Percentiles rank a stretch among this genome's conserved stretches.
Evolutionary conservation across 345 rosid species (phyloP).

Genomic region (Garcia nutans): DNA sequence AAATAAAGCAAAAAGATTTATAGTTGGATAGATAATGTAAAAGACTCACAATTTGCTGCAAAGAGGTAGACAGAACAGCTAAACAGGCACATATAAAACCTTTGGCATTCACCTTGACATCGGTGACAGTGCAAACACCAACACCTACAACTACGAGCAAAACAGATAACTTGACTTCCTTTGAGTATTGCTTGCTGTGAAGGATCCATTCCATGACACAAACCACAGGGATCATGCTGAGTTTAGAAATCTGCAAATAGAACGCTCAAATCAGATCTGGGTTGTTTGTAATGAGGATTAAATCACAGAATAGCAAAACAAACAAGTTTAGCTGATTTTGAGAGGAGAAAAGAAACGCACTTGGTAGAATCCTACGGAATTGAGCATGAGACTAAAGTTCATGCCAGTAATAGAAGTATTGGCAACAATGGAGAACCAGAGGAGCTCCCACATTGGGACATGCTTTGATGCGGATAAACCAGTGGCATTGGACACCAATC

Average conservation of each 20-base stretch:
- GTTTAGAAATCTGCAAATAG: conserved; percentile 67
- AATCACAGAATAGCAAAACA: background rate
- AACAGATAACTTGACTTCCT: conserved; percentile 73
- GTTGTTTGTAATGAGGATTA: no score
- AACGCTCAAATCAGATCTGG: background rate
- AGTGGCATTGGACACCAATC: conserved; percentile 81
- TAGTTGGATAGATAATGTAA: background rate
- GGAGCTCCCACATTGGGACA: conserved; percentile 92
- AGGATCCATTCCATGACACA: conserved; percentile 95
- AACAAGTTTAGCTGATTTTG: background rate
- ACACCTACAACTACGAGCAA: conserved; percentile 87
- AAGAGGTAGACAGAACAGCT: conserved; percentile 83
- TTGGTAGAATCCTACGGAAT: conserved; percentile 94
- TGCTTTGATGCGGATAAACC: conserved; percentile 74
- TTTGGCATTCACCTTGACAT: conserved; percentile 89
- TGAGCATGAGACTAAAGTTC: conserved; percentile 94
- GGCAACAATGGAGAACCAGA: conserved; percentile 90
- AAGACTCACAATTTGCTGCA: conserved; percentile 88
- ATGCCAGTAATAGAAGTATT: conserved; percentile 80
- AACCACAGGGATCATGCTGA: conserved; percentile 96
- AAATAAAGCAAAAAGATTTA: background rate
- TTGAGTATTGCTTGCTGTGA: conserved; percentile 74
- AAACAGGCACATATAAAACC: conserved; percentile 84
- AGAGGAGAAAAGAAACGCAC: conserved; percentile 23
- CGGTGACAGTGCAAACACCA: conserved; percentile 91